These are phyloP conservation scores for Podaxis rugospora DNA, from an alignment of 768 basidiomycete genomes.

Conservation along the genomic window DNA sequence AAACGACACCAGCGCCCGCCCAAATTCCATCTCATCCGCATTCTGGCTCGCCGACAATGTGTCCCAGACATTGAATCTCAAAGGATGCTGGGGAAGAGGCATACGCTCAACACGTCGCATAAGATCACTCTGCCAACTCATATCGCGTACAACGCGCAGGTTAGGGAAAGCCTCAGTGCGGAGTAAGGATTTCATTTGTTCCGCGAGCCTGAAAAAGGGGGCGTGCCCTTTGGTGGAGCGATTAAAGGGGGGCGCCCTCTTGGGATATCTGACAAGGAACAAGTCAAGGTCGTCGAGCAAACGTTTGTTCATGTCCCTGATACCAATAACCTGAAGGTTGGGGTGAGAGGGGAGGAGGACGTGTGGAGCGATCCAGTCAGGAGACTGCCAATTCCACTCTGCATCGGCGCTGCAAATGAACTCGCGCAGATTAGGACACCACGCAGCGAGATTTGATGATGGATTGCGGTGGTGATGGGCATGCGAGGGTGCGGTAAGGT, in stretches of 20 bases:
- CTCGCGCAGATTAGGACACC: slow-evolving; percentile 65
- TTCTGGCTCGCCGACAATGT: background rate
- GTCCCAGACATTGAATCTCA: background rate
- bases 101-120: slow-evolving; percentile 38
- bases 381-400: slow-evolving; percentile 76
- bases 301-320: slow-evolving; percentile 66
- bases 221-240: slow-evolving; percentile 20
- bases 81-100: background rate
- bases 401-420: slow-evolving; percentile 76
- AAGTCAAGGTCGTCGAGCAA: slow-evolving; percentile 41
- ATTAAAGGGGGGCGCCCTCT: background rate
- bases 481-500: slow-evolving; percentile 44
- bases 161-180: slow-evolving; percentile 56
- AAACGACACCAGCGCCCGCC: slow-evolving; percentile 23
- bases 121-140: slow-evolving; percentile 53
- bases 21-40: slow-evolving; percentile 6
- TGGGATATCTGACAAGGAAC: slow-evolving; percentile 18
- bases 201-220: slow-evolving; percentile 59
- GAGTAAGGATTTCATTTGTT: slow-evolving; percentile 61
- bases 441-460: slow-evolving; percentile 40
- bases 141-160: slow-evolving; percentile 57
- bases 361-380: slow-evolving; percentile 81
- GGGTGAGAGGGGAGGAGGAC: slow-evolving; percentile 64
- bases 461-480: slow-evolving; percentile 28
- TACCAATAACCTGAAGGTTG: slow-evolving; percentile 59